Conservation (phyloP, 805 yeast genomes). For the Saccharomycopsis capsularis region DNA sequence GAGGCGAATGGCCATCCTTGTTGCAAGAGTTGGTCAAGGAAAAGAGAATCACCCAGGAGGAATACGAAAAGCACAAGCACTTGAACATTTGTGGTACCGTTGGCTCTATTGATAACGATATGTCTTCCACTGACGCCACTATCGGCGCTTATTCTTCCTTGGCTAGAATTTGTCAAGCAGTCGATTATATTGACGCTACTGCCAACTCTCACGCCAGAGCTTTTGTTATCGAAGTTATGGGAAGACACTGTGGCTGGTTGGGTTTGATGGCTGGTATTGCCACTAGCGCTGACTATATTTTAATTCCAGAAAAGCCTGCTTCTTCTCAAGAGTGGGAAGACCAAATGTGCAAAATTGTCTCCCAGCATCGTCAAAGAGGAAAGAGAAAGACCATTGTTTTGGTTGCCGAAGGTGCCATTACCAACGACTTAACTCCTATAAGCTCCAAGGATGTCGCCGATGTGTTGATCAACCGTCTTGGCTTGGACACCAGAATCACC, state of each 20-base stretch:
- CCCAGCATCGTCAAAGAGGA: conserved; percentile 77
- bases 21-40: conserved; percentile 46
- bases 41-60: conserved; percentile 39
- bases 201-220: conserved; percentile 97
- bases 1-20: conserved; percentile 72
- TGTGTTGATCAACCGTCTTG: conserved; percentile 69
- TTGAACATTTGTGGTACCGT: conserved; percentile 79
- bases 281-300: conserved; percentile 89
- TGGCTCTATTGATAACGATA: conserved; percentile 96
- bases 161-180: conserved; percentile 87
- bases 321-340: conserved; percentile 67
- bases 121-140: conserved; percentile 94
- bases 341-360: conserved; percentile 67
- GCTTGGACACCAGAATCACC: conserved; percentile 91
- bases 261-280: conserved; percentile 97
- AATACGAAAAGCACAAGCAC: conserved; percentile 43
- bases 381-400: conserved; percentile 92
- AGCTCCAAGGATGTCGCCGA: conserved; percentile 75
- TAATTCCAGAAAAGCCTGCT: conserved; percentile 93
- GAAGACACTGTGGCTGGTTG: conserved; percentile 98
- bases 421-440: conserved; percentile 71
- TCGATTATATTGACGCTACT: conserved; percentile 95
- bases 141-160: conserved; percentile 94
- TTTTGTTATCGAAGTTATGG: conserved; percentile 97
- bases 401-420: conserved; percentile 97